phyloP scores from a whole-genome alignment of 164 flowering plant species.

The Tetrastigma voinierianum region DNA sequence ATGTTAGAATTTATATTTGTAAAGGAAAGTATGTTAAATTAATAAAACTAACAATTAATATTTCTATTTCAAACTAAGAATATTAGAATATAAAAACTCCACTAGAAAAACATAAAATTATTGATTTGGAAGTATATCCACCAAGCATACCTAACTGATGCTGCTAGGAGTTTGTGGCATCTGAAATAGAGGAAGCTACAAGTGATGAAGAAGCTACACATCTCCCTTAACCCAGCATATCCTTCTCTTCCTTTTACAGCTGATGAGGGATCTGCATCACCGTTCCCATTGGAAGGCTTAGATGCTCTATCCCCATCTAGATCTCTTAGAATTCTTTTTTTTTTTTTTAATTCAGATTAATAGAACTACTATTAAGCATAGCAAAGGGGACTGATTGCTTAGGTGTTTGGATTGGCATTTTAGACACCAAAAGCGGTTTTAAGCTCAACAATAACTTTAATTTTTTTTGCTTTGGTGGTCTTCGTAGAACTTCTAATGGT shows the following conservation, averaged over 20 bases:
- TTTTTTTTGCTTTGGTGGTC: no score
- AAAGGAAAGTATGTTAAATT: neutral
- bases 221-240: slow-evolving; percentile 17
- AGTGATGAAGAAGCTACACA: neutral
- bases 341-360: slow-evolving; percentile 16
- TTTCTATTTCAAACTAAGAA: no score
- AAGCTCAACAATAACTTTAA: no score
- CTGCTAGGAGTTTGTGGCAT: slow-evolving; percentile 96
- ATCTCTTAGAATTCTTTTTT: slow-evolving; percentile 5
- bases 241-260: slow-evolving; percentile 19
- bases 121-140: neutral
- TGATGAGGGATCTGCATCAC: slow-evolving; percentile 11
- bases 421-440: no score
- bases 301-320: slow-evolving; percentile 7
- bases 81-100: neutral
- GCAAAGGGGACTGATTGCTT: no score
- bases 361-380: slow-evolving; percentile 5
- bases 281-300: slow-evolving; percentile 9
- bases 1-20: neutral
- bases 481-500: no score
- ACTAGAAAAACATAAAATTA: neutral
- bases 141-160: no score
- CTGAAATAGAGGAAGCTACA: slow-evolving; percentile 53
- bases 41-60: neutral
- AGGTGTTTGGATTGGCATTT: no score